Conservation (phyloP, 2,329 filamentous ascomycete species). For the Clonostachys rhizophaga region DNA sequence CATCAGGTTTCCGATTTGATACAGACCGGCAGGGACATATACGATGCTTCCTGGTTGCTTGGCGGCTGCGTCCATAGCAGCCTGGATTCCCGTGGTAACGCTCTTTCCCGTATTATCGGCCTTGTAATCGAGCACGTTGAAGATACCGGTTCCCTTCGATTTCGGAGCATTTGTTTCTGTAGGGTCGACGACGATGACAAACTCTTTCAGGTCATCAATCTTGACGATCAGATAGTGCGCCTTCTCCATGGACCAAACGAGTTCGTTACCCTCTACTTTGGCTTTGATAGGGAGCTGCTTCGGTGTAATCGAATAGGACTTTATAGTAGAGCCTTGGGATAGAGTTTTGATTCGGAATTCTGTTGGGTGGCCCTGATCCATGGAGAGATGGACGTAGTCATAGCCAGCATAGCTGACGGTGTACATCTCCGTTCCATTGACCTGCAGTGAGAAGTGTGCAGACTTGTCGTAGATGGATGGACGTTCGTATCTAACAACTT, state of each 20-base stretch:
- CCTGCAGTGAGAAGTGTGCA: neutral
- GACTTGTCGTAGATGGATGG: slow-evolving; percentile 1
- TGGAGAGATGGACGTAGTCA: slow-evolving; percentile 2
- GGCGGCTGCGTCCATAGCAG: neutral
- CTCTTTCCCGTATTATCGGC: neutral
- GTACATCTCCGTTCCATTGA: slow-evolving; percentile 1
- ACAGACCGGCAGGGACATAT: neutral
- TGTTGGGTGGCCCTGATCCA: neutral
- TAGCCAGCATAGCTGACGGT: slow-evolving; percentile 2
- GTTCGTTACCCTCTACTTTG: slow-evolving; percentile 1
- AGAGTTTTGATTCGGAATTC: neutral
- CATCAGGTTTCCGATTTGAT: neutral
- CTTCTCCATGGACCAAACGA: neutral
- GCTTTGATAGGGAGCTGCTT: neutral
- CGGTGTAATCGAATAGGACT: neutral
- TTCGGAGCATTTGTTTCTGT: neutral
- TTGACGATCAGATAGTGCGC: slow-evolving; percentile 1
- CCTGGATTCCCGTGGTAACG: neutral
- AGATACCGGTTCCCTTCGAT: neutral
- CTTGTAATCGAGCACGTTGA: neutral
- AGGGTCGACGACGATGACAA: slow-evolving; percentile 1
- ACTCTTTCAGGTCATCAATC: slow-evolving; percentile 1
- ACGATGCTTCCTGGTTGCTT: slow-evolving; percentile 1
- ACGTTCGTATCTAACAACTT: neutral
- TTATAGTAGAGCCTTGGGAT: neutral